Evolutionary conservation across 2,329 filamentous ascomycete genomes (phyloP).

Genomic region (Pseudogymnoascus sp.): DNA sequence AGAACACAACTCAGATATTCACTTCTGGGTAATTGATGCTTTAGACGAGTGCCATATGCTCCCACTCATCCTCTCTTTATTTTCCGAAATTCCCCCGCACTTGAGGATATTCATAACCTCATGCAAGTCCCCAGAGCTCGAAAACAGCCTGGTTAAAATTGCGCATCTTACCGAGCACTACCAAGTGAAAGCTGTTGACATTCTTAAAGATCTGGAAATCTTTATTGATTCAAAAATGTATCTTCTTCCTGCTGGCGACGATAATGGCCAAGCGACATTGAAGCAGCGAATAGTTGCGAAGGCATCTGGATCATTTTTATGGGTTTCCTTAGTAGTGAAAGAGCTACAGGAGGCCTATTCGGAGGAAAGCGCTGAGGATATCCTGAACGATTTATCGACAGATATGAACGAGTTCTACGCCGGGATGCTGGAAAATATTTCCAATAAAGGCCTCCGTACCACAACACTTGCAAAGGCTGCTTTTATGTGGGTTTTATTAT

Average conservation of each 20-base stretch:
- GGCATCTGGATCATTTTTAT: conserved; percentile 29
- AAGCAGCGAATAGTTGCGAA: conserved; percentile 20
- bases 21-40: conserved; percentile 33
- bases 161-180: conserved; percentile 8
- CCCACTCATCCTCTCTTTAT: conserved; percentile 22
- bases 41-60: conserved; percentile 29
- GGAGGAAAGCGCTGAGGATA: conserved; percentile 22
- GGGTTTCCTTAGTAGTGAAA: conserved; percentile 28
- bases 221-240: conserved; percentile 21
- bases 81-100: conserved; percentile 11
- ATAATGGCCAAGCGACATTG: conserved; percentile 13
- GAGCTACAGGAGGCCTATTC: conserved; percentile 25
- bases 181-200: conserved; percentile 19
- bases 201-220: conserved; percentile 22
- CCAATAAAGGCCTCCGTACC: conserved; percentile 13
- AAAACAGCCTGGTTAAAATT: background rate
- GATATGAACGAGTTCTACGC: conserved; percentile 25
- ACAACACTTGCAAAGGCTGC: conserved; percentile 25
- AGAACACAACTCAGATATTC: conserved; percentile 15
- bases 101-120: conserved; percentile 26
- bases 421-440: conserved; percentile 12
- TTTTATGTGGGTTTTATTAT: conserved; percentile 24
- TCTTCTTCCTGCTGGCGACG: conserved; percentile 13
- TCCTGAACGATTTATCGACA: conserved; percentile 28
- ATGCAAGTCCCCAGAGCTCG: conserved; percentile 15